These are phyloP conservation scores for Solanum lycopersicoides DNA, from an alignment of 257 asterid species.

Conservation along the genomic window DNA sequence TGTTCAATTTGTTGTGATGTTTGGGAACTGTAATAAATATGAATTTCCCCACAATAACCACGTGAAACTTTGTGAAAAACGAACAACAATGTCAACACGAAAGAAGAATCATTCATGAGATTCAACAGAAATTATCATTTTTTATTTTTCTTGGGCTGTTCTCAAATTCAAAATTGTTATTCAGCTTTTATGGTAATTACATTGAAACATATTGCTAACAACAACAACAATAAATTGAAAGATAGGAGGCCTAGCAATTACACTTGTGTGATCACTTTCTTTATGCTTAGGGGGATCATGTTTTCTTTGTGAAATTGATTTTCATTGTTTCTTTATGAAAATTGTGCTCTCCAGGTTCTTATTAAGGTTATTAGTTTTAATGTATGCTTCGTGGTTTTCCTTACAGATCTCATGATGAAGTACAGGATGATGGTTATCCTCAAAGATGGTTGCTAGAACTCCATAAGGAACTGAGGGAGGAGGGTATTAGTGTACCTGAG, in stretches of 20 bases:
- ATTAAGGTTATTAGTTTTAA: background rate
- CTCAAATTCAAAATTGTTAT: background rate
- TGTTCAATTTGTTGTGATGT: background rate
- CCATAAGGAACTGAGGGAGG: constrained; percentile 16
- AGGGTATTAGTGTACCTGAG: constrained; percentile 25
- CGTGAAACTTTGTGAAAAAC: background rate
- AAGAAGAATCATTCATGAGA: background rate
- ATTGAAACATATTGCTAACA: background rate
- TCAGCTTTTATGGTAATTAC: background rate
- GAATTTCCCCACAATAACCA: background rate
- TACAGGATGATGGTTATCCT: background rate
- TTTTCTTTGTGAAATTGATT: background rate
- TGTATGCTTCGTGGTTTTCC: background rate
- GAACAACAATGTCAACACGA: background rate
- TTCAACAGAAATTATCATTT: background rate
- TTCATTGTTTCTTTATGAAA: background rate
- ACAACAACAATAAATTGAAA: background rate
- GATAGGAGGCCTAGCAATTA: background rate
- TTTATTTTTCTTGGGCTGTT: background rate
- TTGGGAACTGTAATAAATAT: background rate
- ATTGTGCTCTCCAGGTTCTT: background rate
- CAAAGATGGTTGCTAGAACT: constrained; percentile 28
- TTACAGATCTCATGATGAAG: constrained; percentile 7
- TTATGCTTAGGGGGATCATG: background rate
- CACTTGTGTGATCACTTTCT: background rate